Evolutionary conservation across 805 yeast species (phyloP).

Genomic region (Schwanniomyces pseudopolymorphus): DNA sequence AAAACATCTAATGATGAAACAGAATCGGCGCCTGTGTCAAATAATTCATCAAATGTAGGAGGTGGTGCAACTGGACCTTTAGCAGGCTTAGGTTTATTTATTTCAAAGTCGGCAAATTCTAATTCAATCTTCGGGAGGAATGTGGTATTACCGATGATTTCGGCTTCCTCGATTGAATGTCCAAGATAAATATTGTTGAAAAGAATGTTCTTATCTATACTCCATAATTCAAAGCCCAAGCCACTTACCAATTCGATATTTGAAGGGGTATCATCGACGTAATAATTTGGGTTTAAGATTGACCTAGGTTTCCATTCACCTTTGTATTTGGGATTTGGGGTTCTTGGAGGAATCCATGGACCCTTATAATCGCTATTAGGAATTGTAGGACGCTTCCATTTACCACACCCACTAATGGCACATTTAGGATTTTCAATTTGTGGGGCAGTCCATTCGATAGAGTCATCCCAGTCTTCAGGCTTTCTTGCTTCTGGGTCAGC

Average conservation of each 20-base stretch:
- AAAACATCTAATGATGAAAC: background rate
- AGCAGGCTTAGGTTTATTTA: conserved; percentile 40
- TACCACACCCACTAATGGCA: conserved; percentile 71
- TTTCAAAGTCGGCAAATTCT: conserved; percentile 46
- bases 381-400: conserved; percentile 69
- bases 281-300: conserved; percentile 70
- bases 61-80: conserved; percentile 48
- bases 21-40: conserved; percentile 13
- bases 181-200: conserved; percentile 87
- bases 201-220: conserved; percentile 71
- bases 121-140: conserved; percentile 54
- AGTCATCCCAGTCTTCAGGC: conserved; percentile 88
- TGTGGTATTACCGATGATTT: conserved; percentile 74
- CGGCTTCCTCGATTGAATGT: conserved; percentile 82
- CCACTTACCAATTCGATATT: conserved; percentile 66
- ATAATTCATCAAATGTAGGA: conserved; percentile 33
- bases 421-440: conserved; percentile 74
- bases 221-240: conserved; percentile 87
- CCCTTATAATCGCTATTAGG: conserved; percentile 74
- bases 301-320: conserved; percentile 76
- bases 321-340: conserved; percentile 71
- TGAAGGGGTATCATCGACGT: conserved; percentile 57
- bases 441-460: conserved; percentile 83
- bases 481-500: conserved; percentile 64
- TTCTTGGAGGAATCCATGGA: conserved; percentile 68